Base-by-base conservation (phyloP, 2,329 filamentous ascomycete species). In the Rhexocercosporidium sp. region DNA sequence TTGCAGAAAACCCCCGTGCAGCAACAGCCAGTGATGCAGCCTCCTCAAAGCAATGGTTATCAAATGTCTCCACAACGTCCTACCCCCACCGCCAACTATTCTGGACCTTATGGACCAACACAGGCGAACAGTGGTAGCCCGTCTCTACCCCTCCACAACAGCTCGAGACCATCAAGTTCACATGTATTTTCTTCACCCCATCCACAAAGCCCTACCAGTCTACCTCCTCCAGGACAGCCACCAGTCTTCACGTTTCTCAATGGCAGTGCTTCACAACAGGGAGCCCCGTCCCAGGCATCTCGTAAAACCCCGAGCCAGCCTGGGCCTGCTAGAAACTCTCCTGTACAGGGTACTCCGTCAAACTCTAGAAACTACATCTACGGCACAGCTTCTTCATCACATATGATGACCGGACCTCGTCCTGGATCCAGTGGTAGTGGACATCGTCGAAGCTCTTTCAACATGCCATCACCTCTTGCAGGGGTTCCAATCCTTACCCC, bases 111-210 rank as follows among this genome's bases (percentile, higher is more conserved):
- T 34, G 65, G 68, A 31, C 59, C 63, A n/a, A 31, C 64, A 29
- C 47, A 62, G 39, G 69, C 59, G 37, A 67, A 53, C 22, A 54
- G 6, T 54, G 67, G 68, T 49, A 68, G 47, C 41, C 64, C 62
- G 18, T 51, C 53, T 27, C 49, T 47, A 20, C 51, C 64, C 9
- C 66, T 64, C 9, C 62, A 68, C 44, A 62, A 62, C 20, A 61
- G 66, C 47, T 62, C 67, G 22, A 65, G 66, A 29, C 70, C 74
- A 37, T 49, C 71, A 22, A 75, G 72, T 56, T 70, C 73, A 16
- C 74, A 77, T 59, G 72, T 70, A 25, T 77, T 77, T 44, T 76
- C 76, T 22, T 76, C 76, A 9, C 76, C 76, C 22, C 70, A 69
- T 59, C 74, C 73, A 34, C 69, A 76, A 34, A 77, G 76, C 49